A percentile compares a stretch with the other conserved stretches of the same genome.
These are phyloP conservation scores for Zopfochytrium polystomum DNA, from an alignment of 371 early-diverging fungal genomes.

Conservation along the genomic window DNA sequence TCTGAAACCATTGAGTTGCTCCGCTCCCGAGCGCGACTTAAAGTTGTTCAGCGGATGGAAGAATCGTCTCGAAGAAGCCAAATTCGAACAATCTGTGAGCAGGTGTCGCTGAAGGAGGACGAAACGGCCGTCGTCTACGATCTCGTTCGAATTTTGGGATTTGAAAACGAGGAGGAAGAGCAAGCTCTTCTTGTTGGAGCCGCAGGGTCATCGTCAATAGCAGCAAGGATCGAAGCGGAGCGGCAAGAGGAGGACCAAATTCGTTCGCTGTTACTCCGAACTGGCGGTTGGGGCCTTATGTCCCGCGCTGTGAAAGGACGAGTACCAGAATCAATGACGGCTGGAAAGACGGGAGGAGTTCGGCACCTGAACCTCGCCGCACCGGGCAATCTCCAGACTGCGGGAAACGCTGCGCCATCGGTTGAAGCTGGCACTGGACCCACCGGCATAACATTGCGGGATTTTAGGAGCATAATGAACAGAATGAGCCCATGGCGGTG, in stretches of 20 bases:
- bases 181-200: constrained; percentile 30
- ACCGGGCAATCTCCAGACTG: neutral
- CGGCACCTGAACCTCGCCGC: too few relatives aligned
- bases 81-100: constrained; percentile 48
- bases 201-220: constrained; percentile 10
- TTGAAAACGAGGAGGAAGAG: constrained; percentile 43
- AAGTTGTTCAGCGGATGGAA: constrained; percentile 53
- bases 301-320: constrained; percentile 6
- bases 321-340: neutral
- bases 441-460: constrained; percentile 18
- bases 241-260: constrained; percentile 39
- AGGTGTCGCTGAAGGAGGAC: constrained; percentile 45
- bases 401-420: constrained; percentile 14
- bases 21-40: constrained; percentile 41
- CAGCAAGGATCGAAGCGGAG: constrained; percentile 14
- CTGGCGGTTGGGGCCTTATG: constrained; percentile 52
- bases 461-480: constrained; percentile 27
- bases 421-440: neutral
- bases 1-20: constrained; percentile 43
- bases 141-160: constrained; percentile 41
- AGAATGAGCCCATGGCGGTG: constrained; percentile 26
- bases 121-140: constrained; percentile 50
- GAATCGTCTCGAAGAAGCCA: constrained; percentile 48
- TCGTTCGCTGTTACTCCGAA: constrained; percentile 22
- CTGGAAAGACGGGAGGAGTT: too few relatives aligned